Base-by-base conservation (phyloP, 495 filamentous ascomycete species). In the Penicillium atrosanguineum region DNA sequence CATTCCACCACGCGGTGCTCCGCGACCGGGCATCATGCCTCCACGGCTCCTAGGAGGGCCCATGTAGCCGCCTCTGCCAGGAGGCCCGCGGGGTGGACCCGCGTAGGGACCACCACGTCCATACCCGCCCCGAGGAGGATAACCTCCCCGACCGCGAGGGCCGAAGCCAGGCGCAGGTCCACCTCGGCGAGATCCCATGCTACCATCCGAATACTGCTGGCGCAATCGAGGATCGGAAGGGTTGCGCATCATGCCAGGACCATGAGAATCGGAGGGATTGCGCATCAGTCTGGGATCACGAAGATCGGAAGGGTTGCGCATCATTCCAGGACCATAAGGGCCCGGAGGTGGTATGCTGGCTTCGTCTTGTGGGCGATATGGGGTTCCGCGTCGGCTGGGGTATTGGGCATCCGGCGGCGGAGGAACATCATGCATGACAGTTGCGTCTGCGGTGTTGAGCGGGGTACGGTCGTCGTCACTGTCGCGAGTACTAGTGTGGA, bases 401-500 rank as follows among this genome's bases (percentile, higher is more conserved):
- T 59, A 62, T 21, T 59, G 49, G 40, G 47, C 34, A 48, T 69
- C 64, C 26, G 64, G 61, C 14, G 48, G 55, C 44, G 64, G 11
- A 12, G 63, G 55, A 3, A 56, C 43, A 39, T 73, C 74, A 26
- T 63, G 65, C 19, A 68, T 64, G 3, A 64, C 53, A 41, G 52
- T 50, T 14, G 48, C 8, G 15, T 83, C 86, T 51, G 79, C 72
- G 0, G 83, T 75, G 31, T 93, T 96, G 23, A 97, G 70, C 0
- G 91, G 91, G n/a, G 87, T 84, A 28, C 84, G 79, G 65, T 97
- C 94, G 44, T 97, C 94, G 14, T 80, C 79, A 52, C 82, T 86
- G 34, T 71, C 79, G 11, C 81, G 79, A 51, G 85, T 86, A 21
- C 74, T 68, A 14, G 79, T 73, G 49, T 93, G 90, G 62, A 87